Evolutionary conservation across 108 stramenopile genomes (phyloP).

Genomic region (Nitzschia sp.): DNA sequence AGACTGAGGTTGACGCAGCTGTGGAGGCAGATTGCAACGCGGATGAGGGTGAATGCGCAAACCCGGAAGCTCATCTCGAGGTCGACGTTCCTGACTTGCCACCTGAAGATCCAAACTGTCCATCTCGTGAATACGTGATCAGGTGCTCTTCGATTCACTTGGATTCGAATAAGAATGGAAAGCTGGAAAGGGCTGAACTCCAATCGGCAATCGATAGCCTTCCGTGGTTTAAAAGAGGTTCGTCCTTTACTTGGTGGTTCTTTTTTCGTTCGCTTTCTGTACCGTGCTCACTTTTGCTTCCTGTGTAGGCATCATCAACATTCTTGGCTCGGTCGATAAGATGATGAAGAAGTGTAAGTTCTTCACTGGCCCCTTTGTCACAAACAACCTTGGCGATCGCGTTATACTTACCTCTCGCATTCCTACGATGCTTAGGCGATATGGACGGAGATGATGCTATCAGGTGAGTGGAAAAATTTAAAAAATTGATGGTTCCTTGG

Average conservation of each 20-base stretch:
- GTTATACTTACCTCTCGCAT: background rate
- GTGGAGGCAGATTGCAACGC: background rate
- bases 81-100: conserved; percentile 7
- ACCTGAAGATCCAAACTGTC: conserved; percentile 64
- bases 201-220: conserved; percentile 65
- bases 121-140: conserved; percentile 75
- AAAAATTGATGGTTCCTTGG: background rate
- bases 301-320: conserved; percentile 24
- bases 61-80: conserved; percentile 14
- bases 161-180: conserved; percentile 74
- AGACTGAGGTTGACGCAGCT: background rate
- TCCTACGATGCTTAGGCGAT: background rate
- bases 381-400: background rate
- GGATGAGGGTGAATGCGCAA: conserved; percentile 25
- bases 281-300: background rate
- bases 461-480: background rate
- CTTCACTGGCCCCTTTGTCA: too few species aligned
- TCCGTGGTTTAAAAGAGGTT: conserved; percentile 63
- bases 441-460: conserved; percentile 1
- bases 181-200: conserved; percentile 73
- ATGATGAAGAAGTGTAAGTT: conserved; percentile 61
- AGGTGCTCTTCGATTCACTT: conserved; percentile 74
- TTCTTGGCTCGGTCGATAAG: conserved; percentile 58
- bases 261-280: background rate
- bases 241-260: background rate